These are phyloP conservation scores for Marchantia polymorpha DNA, from an alignment of 225 moss, liverwort and hornwort genomes.

Conservation along the genomic window DNA sequence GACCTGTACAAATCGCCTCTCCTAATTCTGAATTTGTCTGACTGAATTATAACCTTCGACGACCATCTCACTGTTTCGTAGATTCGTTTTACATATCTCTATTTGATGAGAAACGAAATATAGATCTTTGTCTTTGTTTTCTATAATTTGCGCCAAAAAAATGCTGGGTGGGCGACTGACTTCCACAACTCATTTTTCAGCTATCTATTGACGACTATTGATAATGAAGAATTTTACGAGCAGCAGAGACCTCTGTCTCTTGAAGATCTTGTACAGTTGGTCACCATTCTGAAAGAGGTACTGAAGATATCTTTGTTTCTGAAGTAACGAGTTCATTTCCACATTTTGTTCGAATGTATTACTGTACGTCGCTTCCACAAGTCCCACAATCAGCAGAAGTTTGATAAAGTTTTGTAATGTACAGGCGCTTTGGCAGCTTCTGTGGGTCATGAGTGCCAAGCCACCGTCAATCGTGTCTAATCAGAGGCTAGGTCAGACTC, in stretches of 20 bases:
- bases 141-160: neutral
- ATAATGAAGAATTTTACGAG: constrained; percentile 99
- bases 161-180: too few species aligned
- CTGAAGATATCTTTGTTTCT: neutral
- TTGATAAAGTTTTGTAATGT: neutral
- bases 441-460: constrained; percentile 80
- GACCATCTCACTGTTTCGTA: neutral
- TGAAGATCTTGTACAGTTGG: constrained; percentile 81
- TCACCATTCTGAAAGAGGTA: constrained; percentile 94
- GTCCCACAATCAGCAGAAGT: neutral
- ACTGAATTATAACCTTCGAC: neutral
- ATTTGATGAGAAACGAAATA: neutral
- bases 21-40: neutral
- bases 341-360: neutral
- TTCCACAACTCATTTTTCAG: constrained; percentile 32
- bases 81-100: neutral
- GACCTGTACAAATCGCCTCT: neutral
- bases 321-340: neutral
- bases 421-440: constrained; percentile 90
- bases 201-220: constrained; percentile 84
- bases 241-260: constrained; percentile 85
- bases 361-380: neutral
- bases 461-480: constrained; percentile 35
- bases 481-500: constrained; percentile 52
- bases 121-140: neutral